phyloP scores from a whole-genome alignment of 2,329 filamentous ascomycete species.

The Ophiocordyceps camponoti-floridani region DNA sequence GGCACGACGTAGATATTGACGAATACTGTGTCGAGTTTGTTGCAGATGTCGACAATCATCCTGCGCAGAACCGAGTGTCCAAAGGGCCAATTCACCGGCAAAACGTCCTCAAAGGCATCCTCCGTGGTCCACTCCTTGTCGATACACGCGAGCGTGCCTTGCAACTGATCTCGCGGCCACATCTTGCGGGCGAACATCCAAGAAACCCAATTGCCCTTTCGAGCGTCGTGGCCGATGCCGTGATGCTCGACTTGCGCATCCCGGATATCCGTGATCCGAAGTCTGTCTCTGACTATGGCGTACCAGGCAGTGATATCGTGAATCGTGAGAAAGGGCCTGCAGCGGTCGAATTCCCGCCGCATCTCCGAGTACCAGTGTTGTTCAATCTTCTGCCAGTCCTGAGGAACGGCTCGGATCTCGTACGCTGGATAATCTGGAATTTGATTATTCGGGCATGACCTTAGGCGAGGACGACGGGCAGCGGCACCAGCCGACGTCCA shows the following conservation, averaged over 20 bases:
- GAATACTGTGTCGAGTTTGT: background rate
- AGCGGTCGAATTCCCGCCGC: background rate
- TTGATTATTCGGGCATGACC: background rate
- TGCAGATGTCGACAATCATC: background rate
- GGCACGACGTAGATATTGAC: background rate
- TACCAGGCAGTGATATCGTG: background rate
- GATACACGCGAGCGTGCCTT: background rate
- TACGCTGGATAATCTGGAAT: background rate
- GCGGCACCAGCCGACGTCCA: background rate
- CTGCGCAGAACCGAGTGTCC: background rate
- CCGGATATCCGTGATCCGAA: background rate
- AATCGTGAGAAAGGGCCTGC: background rate
- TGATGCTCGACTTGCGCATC: background rate
- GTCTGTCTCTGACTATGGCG: background rate
- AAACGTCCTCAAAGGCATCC: background rate
- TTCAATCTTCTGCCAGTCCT: background rate
- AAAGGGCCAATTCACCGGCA: background rate
- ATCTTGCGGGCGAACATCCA: background rate
- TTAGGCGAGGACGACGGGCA: background rate
- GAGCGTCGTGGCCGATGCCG: background rate
- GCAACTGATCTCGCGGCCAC: background rate
- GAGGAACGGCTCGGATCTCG: background rate
- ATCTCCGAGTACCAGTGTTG: background rate
- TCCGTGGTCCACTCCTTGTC: background rate
- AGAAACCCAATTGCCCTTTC: background rate